Evolutionary conservation across 345 rosid species (phyloP), one percentile per base, ranked within the genome.

Genomic region (Melastoma malabathricum): DNA sequence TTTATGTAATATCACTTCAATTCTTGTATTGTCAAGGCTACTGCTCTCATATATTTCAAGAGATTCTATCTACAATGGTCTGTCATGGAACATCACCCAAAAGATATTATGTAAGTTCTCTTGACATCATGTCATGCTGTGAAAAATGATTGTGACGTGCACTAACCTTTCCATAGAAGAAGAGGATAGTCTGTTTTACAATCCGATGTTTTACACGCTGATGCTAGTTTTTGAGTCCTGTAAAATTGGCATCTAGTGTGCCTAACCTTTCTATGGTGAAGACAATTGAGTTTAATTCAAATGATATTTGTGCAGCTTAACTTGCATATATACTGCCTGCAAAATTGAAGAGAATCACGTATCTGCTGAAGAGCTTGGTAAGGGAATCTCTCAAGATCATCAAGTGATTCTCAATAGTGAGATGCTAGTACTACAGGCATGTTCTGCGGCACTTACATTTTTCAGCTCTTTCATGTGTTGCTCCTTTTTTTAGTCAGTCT

Each of bases 351-450:
- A 92, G 71, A 92, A 87, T 72, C 98, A 87, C 50, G 98, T 92
- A 17, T 92, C 96, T 47, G 98, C 96, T 16, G 98, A 92, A 80
- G 98, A 92, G 87, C 89, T 87, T 69, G 98, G 95, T 61, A 87
- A 84, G 73, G 96, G 96, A 55, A 87, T 92, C 69, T 79, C 86
- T 44, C 95, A 92, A 77, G 96, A 92, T 76, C 98, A 84, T 72
- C 96, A 79, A 48, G 62, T 92, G 75, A 92, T 92, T 79, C 96
- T 92, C 72, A 87, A 92, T 72, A 87, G 80, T 16, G 95, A 92
- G 86, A 87, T 92, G 97, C 70, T 85, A 55, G 93, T 92, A 51
- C 87, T 80, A 68, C 98, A 92, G 89, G 83, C 62, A 75, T 76
- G 82, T 58, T 60, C 39, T 73, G 59, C 53, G 53, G 58, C 59